Evolutionary conservation across 1,139 yeast genomes (phyloP).

Genomic region (Scheffersomyces illinoinensis): DNA sequence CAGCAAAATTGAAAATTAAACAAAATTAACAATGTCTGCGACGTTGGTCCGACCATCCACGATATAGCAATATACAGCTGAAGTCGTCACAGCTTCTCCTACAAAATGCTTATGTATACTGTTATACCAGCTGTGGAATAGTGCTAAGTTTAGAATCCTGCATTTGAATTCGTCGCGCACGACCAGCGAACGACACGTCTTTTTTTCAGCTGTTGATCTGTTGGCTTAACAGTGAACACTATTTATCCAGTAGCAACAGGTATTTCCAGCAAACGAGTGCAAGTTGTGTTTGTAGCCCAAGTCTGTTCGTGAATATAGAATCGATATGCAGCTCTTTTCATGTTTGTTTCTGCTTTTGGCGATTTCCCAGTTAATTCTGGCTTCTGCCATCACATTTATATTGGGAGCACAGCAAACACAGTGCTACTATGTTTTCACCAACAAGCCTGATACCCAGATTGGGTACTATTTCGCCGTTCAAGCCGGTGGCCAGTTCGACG

Average conservation of each 20-base stretch:
- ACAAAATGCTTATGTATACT: no score
- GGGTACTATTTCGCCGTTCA: slow-evolving; percentile 92
- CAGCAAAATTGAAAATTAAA: no score
- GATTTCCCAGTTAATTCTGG: slow-evolving; percentile 30
- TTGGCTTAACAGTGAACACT: not conserved
- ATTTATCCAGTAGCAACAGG: not conserved
- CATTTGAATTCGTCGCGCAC: not conserved
- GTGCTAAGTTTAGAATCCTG: not conserved
- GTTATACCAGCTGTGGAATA: no score
- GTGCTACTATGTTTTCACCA: slow-evolving; percentile 79
- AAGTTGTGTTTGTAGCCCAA: not conserved
- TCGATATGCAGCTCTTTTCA: slow-evolving; percentile 8
- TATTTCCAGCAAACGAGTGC: not conserved
- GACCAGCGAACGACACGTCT: slow-evolving; percentile 1
- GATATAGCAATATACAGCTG: no score
- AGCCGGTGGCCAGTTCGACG: slow-evolving; percentile 84
- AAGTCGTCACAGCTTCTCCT: no score
- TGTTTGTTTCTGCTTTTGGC: slow-evolving; percentile 22
- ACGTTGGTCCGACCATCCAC: no score
- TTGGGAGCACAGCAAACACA: slow-evolving; percentile 76
- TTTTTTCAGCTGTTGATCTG: not conserved
- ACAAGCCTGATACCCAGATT: slow-evolving; percentile 60
- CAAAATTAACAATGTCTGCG: no score
- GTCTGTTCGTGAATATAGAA: not conserved
- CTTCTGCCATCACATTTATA: slow-evolving; percentile 72